Conservation (phyloP, 495 filamentous ascomycete genomes). For the Penicillium pancosmium region DNA sequence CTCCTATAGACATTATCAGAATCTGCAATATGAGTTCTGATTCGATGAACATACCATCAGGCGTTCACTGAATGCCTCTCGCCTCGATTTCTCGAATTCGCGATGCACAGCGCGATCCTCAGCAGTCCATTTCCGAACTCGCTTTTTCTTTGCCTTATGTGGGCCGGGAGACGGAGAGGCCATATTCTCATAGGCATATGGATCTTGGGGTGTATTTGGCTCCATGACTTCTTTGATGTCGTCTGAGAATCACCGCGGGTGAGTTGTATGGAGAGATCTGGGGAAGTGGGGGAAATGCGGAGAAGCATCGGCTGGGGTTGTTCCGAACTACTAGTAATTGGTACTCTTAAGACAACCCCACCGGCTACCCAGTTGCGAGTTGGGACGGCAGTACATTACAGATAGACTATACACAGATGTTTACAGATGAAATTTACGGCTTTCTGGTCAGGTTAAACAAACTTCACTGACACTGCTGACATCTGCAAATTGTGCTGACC, state of each 20-base stretch:
- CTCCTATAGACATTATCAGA: constrained; percentile 8
- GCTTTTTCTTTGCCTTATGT: constrained; percentile 20
- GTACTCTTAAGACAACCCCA: neutral
- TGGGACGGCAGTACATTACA: neutral
- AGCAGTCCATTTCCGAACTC: constrained; percentile 22
- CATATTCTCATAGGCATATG: neutral
- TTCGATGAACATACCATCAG: constrained; percentile 9
- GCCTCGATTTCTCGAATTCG: constrained; percentile 23
- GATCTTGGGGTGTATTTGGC: neutral
- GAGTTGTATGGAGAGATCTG: constrained; percentile 11
- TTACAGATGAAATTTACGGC: too few species aligned
- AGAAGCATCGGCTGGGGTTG: constrained; percentile 8
- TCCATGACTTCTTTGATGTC: neutral
- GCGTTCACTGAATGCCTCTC: constrained; percentile 22
- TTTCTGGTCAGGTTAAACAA: too few species aligned
- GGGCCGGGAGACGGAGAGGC: neutral
- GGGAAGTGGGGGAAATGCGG: constrained; percentile 22
- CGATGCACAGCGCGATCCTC: constrained; percentile 22
- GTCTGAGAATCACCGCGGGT: neutral
- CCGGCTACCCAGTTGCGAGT: neutral
- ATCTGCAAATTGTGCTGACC: too few species aligned
- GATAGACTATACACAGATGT: too few species aligned
- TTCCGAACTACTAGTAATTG: neutral
- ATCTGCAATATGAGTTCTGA: neutral
- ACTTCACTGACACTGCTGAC: too few species aligned